phyloP scores from a whole-genome alignment of 768 basidiomycete species.

The Mycena kentingensis region DNA sequence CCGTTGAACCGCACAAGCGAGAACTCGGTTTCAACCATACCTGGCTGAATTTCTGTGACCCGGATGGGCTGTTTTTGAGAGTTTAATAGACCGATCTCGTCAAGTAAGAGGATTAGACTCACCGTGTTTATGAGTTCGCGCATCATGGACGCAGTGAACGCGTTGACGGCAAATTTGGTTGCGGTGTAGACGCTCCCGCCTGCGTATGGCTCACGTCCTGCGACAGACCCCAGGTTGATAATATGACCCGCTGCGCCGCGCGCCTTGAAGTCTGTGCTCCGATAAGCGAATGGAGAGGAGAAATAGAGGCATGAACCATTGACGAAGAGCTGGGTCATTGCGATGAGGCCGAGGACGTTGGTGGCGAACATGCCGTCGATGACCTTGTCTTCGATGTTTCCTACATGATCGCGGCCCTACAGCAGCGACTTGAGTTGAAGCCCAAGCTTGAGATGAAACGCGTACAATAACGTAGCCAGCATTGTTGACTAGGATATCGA shows the following conservation, averaged over 20 bases:
- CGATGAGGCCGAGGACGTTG: constrained; percentile 83
- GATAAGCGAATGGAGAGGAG: neutral
- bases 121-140: constrained; percentile 86
- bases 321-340: constrained; percentile 75
- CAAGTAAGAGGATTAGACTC: neutral
- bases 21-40: constrained; percentile 92
- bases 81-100: neutral
- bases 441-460: too few relatives aligned
- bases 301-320: constrained; percentile 40
- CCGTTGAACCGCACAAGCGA: constrained; percentile 89
- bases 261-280: constrained; percentile 67
- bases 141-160: constrained; percentile 81
- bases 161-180: constrained; percentile 83
- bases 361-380: constrained; percentile 83
- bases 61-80: constrained; percentile 58
- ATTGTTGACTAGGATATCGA: constrained; percentile 79
- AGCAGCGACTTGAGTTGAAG: too few relatives aligned
- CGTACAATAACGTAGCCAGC: constrained; percentile 91
- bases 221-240: constrained; percentile 94
- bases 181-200: constrained; percentile 94
- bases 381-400: constrained; percentile 74
- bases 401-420: constrained; percentile 88
- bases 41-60: constrained; percentile 94
- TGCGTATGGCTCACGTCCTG: constrained; percentile 83
- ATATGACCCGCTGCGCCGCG: constrained; percentile 82